Conservation (phyloP, 345 rosid genomes). For the Reutealis trisperma region DNA sequence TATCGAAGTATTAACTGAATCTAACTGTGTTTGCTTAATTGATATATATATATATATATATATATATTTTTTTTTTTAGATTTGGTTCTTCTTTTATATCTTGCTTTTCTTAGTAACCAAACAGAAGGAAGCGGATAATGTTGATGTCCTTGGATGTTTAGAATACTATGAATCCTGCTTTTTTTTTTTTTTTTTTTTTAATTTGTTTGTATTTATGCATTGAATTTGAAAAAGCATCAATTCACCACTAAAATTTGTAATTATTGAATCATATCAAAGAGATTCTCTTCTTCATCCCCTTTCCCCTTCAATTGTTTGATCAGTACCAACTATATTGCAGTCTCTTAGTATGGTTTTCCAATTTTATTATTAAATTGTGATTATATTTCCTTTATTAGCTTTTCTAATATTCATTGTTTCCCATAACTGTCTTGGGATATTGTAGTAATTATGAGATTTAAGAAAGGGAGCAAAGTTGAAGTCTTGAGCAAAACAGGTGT, state of each 20-base stretch:
- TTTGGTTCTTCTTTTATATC: too few relatives aligned
- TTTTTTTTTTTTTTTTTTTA: background rate
- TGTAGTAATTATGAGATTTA: conserved; percentile 54
- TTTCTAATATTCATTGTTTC: conserved; percentile 4
- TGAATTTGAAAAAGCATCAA: background rate
- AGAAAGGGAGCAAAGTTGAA: conserved; percentile 68
- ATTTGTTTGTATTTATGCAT: background rate
- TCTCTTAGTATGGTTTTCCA: background rate
- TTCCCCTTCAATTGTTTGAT: background rate
- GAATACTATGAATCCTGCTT: background rate
- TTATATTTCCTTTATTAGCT: background rate
- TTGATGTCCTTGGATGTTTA: background rate
- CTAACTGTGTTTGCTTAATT: too few relatives aligned
- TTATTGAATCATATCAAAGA: background rate
- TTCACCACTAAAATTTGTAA: background rate
- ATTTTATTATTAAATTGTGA: background rate
- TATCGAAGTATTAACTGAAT: background rate
- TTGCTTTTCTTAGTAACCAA: conserved; percentile 10
- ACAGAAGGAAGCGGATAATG: background rate
- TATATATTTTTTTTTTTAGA: too few relatives aligned
- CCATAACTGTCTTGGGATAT: conserved; percentile 16
- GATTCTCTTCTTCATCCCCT: background rate
- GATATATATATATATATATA: too few relatives aligned
- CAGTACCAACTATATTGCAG: background rate
- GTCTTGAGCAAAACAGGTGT: conserved; percentile 56